Evolutionary conservation across 352 stramenopile species (phyloP), one percentile per base, ranked within the genome.

Genomic region (Phytophthora rubi): DNA sequence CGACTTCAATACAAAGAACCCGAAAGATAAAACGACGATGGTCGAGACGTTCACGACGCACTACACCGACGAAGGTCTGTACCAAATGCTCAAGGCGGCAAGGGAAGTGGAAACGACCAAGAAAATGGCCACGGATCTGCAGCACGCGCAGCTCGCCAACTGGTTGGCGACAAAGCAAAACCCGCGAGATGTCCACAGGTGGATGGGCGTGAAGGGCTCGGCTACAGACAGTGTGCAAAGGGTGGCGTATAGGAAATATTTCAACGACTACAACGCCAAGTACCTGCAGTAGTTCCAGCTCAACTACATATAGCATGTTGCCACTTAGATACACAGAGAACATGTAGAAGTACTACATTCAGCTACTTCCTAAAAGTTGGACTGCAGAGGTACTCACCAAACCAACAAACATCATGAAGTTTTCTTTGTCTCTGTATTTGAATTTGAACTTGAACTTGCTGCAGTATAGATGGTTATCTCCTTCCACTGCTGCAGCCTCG

Each of bases 191-290:
- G 62, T 68, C 2, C 45, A 13, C 21, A 18, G 45, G 4, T 52
- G 18, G 47, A 21, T 53, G 12, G 21, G 48, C 0, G 48, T 33
- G 21, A 44, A 10, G n/a, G n/a, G 23, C 21, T 12, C 2, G 4
- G 13, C 18, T 10, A 23, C 3, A n/a, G 18, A 2, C 10, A 35
- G 28, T 7, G 30, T 6, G 21, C 23, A 54, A 23, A 54, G 23
- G 23, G 12, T 33, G 33, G 10, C 9, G 2, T 32, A 6, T 52
- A 42, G 32, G 32, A 62, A 56, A 21, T 68, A 68, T 23, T 18
- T 62, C n/a, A 42, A 62, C n/a, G 32, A 62, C 13, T 62, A 57
- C 33, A 68, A 63, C 33, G 16, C 16, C 7, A 26, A 12, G 6
- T 55, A 62, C 23, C 1, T 28, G 2, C 23, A 28, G 23, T 28